phyloP scores from a whole-genome alignment of 2,329 filamentous ascomycete genomes.

The Talaromyces sp. region DNA sequence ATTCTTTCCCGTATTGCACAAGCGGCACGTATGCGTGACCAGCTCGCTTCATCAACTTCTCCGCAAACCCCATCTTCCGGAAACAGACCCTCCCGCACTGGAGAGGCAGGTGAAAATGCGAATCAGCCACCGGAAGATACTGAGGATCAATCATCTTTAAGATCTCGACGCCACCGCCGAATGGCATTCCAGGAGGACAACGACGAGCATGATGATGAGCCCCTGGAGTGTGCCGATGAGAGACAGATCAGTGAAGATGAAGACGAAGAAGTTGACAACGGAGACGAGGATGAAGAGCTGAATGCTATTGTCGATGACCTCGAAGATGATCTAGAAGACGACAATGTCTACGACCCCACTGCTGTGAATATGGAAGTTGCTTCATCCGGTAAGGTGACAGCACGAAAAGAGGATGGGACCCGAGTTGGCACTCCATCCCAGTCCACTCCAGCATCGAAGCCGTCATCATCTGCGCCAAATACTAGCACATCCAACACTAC shows the following conservation, averaged over 20 bases:
- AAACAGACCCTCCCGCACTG: conserved; percentile 17
- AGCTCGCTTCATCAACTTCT: conserved; percentile 35
- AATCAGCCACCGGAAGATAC: conserved; percentile 47
- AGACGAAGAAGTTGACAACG: conserved; percentile 63
- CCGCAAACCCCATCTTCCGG: conserved; percentile 22
- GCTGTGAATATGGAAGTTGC: conserved; percentile 92
- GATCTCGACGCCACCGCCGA: conserved; percentile 67
- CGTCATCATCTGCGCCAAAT: conserved; percentile 37
- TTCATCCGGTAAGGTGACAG: conserved; percentile 82
- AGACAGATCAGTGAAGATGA: conserved; percentile 76
- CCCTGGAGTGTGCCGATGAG: conserved; percentile 91
- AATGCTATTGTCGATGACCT: conserved; percentile 90
- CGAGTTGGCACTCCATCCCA: conserved; percentile 80
- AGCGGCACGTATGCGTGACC: conserved; percentile 64
- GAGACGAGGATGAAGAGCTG: conserved; percentile 61
- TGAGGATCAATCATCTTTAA: conserved; percentile 43
- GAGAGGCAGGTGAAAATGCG: conserved; percentile 25
- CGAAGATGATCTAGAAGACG: conserved; percentile 78
- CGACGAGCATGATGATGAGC: conserved; percentile 66
- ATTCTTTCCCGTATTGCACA: conserved; percentile 74
- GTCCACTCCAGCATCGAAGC: conserved; percentile 49
- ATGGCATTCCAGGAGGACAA: conserved; percentile 57
- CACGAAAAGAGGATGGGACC: conserved; percentile 88
- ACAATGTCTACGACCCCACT: conserved; percentile 75
- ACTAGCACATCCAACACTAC: conserved; percentile 24